phyloP scores from a whole-genome alignment of 805 yeast genomes.

The Metschnikowia arizonensis region DNA sequence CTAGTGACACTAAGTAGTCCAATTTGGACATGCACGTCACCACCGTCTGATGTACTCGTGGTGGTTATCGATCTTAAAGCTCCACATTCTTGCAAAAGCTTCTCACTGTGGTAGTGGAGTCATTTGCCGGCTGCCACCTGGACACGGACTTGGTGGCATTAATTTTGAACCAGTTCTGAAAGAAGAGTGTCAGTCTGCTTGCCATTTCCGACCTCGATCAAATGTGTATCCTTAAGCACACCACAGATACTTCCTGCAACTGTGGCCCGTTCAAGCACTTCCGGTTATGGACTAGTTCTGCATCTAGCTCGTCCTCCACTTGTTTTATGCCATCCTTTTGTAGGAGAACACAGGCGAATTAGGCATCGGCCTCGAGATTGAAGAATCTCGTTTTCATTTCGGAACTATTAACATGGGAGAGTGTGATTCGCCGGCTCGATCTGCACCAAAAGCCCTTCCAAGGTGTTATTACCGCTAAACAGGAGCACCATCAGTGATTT shows the following conservation, averaged over 20 bases:
- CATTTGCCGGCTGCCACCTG: slow-evolving; percentile 64
- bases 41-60: slow-evolving; percentile 26
- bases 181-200: slow-evolving; percentile 59
- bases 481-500: slow-evolving; percentile 33
- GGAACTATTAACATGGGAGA: slow-evolving; percentile 43
- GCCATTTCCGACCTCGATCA: slow-evolving; percentile 69
- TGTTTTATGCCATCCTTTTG: slow-evolving; percentile 37
- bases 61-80: slow-evolving; percentile 37
- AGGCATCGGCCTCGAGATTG: slow-evolving; percentile 27
- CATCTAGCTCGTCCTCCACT: slow-evolving; percentile 45
- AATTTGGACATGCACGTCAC: slow-evolving; percentile 14
- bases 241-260: slow-evolving; percentile 50
- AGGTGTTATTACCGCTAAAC: slow-evolving; percentile 25
- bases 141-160: slow-evolving; percentile 65
- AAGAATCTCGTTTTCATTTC: slow-evolving; percentile 46
- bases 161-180: slow-evolving; percentile 67
- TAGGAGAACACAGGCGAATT: slow-evolving; percentile 36
- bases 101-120: slow-evolving; percentile 59
- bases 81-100: slow-evolving; percentile 46
- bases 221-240: slow-evolving; percentile 62
- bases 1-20: slow-evolving; percentile 17
- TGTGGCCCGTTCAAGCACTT: slow-evolving; percentile 51
- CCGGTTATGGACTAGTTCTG: slow-evolving; percentile 50
- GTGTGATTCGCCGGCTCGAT: slow-evolving; percentile 51
- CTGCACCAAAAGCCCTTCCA: slow-evolving; percentile 41